These are phyloP conservation scores for Monosporozyma unispora DNA, from an alignment of 805 yeast genomes.

Conservation along the genomic window DNA sequence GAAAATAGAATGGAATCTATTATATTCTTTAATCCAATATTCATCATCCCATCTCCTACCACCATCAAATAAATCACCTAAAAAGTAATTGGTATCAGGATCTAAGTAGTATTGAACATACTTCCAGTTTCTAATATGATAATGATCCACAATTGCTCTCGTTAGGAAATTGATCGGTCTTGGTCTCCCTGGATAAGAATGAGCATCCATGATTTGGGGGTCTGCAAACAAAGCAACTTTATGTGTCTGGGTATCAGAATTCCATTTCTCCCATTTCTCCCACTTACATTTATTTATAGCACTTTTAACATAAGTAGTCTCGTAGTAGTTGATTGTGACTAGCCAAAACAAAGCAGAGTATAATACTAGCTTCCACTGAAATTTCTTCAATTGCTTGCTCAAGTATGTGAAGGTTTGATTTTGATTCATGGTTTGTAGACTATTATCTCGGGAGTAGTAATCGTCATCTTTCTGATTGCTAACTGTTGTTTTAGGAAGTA, in stretches of 20 bases:
- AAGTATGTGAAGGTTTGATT: not conserved
- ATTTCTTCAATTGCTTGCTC: not conserved
- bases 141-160: conserved; percentile 59
- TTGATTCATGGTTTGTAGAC: not conserved
- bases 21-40: conserved; percentile 62
- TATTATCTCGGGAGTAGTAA: not conserved
- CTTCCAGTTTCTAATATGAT: conserved; percentile 67
- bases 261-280: conserved; percentile 61
- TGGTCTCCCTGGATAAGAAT: conserved; percentile 74
- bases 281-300: conserved; percentile 48
- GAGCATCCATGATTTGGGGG: conserved; percentile 85
- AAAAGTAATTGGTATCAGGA: conserved; percentile 69
- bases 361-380: conserved; percentile 23
- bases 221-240: conserved; percentile 70
- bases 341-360: conserved; percentile 35
- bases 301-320: conserved; percentile 40
- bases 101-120: conserved; percentile 46
- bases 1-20: conserved; percentile 60
- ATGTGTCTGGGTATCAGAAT: conserved; percentile 32
- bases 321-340: conserved; percentile 41
- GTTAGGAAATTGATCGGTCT: conserved; percentile 44
- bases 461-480: not conserved
- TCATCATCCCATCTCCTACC: conserved; percentile 78
- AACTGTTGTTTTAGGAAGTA: not conserved
- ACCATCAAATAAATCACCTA: conserved; percentile 93